phyloP scores from a whole-genome alignment of 2,329 filamentous ascomycete species.

The Trichoderma sp. region DNA sequence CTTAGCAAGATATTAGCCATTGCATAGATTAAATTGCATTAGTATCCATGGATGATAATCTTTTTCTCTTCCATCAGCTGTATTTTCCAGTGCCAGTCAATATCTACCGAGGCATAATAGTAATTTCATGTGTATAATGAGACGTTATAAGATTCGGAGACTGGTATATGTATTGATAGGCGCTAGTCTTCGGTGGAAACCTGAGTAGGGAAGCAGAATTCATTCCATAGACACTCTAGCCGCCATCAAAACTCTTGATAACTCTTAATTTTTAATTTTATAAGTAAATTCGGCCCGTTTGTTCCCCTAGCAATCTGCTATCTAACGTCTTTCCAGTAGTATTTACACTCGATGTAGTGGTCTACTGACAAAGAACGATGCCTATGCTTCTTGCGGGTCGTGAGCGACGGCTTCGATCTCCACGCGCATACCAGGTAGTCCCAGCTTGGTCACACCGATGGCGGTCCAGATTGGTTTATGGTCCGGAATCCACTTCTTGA shows the following conservation, averaged over 20 bases:
- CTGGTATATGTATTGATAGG: no score
- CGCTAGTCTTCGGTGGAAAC: no score
- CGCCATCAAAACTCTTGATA: no score
- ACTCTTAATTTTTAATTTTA: no score
- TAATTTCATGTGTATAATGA: no score
- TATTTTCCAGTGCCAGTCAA: no score
- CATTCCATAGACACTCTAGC: no score
- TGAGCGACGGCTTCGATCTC: neutral
- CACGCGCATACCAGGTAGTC: neutral
- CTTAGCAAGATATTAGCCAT: neutral
- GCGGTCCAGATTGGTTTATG: neutral
- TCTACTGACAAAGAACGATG: neutral
- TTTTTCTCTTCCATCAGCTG: no score
- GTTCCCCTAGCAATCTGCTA: neutral
- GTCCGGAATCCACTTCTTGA: neutral
- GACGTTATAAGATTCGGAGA: no score
- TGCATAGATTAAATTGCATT: neutral
- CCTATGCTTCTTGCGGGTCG: neutral
- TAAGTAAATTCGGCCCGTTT: no score
- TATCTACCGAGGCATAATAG: no score
- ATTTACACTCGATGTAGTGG: neutral
- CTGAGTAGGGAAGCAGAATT: no score
- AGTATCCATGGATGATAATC: neutral
- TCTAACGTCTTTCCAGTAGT: neutral
- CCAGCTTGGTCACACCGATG: neutral